Evolutionary conservation across 1,139 yeast species (phyloP), one percentile per base, ranked within the genome.

Genomic region (Candida neerlandica): DNA sequence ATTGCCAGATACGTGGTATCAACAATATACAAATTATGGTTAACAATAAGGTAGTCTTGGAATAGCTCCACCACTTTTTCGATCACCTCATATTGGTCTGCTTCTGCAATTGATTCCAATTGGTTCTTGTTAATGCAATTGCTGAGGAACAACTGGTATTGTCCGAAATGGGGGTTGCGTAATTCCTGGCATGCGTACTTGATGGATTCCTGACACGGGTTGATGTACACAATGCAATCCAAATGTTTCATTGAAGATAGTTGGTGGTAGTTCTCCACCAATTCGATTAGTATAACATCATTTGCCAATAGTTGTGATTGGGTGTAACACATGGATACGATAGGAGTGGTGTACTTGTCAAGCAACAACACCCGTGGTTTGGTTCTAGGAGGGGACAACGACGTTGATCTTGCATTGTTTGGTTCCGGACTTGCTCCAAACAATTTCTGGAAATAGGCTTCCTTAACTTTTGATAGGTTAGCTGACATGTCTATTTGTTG

Each of bases 21-120:
- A 15, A 63, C 53, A n/a, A 58, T 50, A 63, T 80, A 92, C 42
- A 94, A 68, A 59, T 88, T 87, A 51, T 75, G 75, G 64, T 90
- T 90, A 48, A 91, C 71, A 5, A 89, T 84, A 54, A 81, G 75
- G 64, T 86, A 92, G 65, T 94, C 98, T 56, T 86, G 89, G 62
- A 90, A 94, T 44, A 91, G 64, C 63, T 94, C 99, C 34, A 86
- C 82, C 2, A 94, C 91, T 54, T 80, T 81, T 4, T 78, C 71
- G 7, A 95, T 88, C 5, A 84, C 82, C 62, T 92, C 99, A 59
- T 84, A 77, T 62, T 89, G 95, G 66, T 94, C 99, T 2, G 89
- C 81, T 65, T 90, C 96, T 0, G 99, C 99, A 38, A 94, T 65
- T 49, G 87, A 77, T 64, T 95, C 99, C 56, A 94, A 67, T 55